These are phyloP conservation scores for Volvariella volvacea DNA, from an alignment of 1,284 basidiomycete genomes.

Conservation along the genomic window DNA sequence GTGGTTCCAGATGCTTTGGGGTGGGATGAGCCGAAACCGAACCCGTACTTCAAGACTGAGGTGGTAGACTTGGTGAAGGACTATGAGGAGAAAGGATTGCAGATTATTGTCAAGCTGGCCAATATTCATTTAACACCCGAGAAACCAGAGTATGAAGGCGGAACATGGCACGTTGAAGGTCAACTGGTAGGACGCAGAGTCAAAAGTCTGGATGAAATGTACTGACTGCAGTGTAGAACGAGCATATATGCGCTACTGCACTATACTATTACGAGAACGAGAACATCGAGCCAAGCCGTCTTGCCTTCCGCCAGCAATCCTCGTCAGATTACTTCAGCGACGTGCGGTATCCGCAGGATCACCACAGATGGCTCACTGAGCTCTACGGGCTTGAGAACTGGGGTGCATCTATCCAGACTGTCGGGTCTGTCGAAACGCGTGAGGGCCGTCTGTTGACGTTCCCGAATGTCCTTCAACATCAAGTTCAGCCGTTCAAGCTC, in stretches of 20 bases:
- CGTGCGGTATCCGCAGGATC: slow-evolving; percentile 16
- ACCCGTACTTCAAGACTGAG: slow-evolving; percentile 7
- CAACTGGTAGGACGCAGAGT: slow-evolving; percentile 19
- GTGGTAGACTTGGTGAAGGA: slow-evolving; percentile 17
- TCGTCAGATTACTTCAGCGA: slow-evolving; percentile 1
- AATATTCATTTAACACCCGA: slow-evolving; percentile 44
- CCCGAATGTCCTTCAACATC: slow-evolving; percentile 41
- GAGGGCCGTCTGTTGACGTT: slow-evolving; percentile 33
- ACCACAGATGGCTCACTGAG: slow-evolving; percentile 20
- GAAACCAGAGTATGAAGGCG: slow-evolving; percentile 29
- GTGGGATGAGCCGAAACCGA: slow-evolving; percentile 18
- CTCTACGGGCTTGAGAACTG: slow-evolving; percentile 21
- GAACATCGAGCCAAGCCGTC: slow-evolving; percentile 25
- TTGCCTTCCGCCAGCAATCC: slow-evolving; percentile 22
- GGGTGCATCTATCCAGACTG: slow-evolving; percentile 19
- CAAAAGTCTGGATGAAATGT: not conserved
- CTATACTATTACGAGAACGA: slow-evolving; percentile 31
- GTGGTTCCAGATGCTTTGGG: slow-evolving; percentile 10
- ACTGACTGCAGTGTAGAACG: slow-evolving; percentile 24
- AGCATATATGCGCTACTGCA: slow-evolving; percentile 37
- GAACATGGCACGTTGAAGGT: slow-evolving; percentile 35
- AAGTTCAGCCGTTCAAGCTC: slow-evolving; percentile 34
- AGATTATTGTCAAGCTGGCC: slow-evolving; percentile 48
- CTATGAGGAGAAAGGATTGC: slow-evolving; percentile 22
- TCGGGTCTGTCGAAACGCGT: slow-evolving; percentile 27